phyloP scores from a whole-genome alignment of 495 filamentous ascomycete genomes.

The Penicillium arizonense region DNA sequence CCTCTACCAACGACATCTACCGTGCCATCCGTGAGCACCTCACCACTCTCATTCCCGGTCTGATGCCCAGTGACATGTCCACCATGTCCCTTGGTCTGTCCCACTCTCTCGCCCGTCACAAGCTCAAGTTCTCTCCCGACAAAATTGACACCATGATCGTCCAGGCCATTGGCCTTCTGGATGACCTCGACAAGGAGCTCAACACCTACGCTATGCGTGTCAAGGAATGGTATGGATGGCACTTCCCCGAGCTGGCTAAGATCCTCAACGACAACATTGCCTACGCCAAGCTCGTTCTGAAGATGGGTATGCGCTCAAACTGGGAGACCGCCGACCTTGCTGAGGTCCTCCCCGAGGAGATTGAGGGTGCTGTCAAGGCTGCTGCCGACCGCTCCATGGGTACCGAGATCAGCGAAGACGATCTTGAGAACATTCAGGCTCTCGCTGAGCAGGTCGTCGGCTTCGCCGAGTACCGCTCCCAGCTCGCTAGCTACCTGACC shows the following conservation, averaged over 20 bases:
- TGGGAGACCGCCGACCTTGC: constrained; percentile 74
- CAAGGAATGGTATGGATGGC: constrained; percentile 99
- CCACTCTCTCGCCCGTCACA: constrained; percentile 96
- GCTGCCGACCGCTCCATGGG: constrained; percentile 98
- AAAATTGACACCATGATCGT: constrained; percentile 99
- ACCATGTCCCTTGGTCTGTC: constrained; percentile 95
- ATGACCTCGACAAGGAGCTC: constrained; percentile 97
- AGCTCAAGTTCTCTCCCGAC: constrained; percentile 97
- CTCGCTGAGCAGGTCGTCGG: constrained; percentile 91
- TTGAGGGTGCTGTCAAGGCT: constrained; percentile 86
- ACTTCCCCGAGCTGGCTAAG: constrained; percentile 95
- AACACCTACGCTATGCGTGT: constrained; percentile 99
- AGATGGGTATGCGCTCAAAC: constrained; percentile 83
- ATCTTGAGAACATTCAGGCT: constrained; percentile 84
- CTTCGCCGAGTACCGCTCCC: constrained; percentile 83
- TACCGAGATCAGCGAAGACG: constrained; percentile 87
- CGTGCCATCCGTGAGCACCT: constrained; percentile 91
- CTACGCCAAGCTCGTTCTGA: constrained; percentile 81
- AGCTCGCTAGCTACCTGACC: constrained; percentile 84
- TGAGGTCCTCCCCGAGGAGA: constrained; percentile 94
- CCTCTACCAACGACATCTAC: constrained; percentile 81
- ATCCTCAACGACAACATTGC: constrained; percentile 98
- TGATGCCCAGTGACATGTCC: constrained; percentile 78
- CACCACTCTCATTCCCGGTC: constrained; percentile 84
- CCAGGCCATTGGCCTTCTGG: constrained; percentile 88